These are phyloP conservation scores for Mycena floridula DNA, from an alignment of 768 basidiomycete species.

Conservation along the genomic window DNA sequence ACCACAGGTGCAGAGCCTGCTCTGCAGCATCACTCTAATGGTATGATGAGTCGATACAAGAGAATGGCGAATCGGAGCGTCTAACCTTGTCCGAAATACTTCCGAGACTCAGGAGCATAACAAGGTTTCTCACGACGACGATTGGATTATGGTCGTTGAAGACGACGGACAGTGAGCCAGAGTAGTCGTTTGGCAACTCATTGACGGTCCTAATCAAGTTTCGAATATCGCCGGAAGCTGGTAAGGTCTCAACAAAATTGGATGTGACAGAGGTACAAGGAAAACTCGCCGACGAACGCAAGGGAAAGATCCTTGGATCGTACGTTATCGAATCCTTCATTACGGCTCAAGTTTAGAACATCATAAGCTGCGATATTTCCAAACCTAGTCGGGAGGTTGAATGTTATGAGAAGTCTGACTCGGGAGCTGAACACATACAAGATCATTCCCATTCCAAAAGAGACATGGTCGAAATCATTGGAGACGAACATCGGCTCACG, in stretches of 20 bases:
- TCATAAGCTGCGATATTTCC: constrained; percentile 26
- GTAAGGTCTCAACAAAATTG: not conserved
- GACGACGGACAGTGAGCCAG: constrained; percentile 30
- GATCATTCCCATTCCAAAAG: not conserved
- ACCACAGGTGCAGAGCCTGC: constrained; percentile 42
- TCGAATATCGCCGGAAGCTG: constrained; percentile 46
- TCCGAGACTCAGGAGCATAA: constrained; percentile 35
- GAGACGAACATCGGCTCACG: constrained; percentile 15
- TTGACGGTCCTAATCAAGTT: constrained; percentile 38
- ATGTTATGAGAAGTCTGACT: constrained; percentile 4
- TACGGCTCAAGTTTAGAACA: constrained; percentile 19
- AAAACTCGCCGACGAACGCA: constrained; percentile 18
- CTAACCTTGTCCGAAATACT: constrained; percentile 18
- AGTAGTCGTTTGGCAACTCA: constrained; percentile 31
- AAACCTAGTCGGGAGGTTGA: no score
- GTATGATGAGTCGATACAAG: not conserved
- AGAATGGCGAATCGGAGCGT: not conserved
- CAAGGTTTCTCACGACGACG: constrained; percentile 32
- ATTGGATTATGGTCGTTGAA: constrained; percentile 32
- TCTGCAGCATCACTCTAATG: constrained; percentile 27
- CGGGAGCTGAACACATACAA: constrained; percentile 10
- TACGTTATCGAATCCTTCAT: constrained; percentile 16
- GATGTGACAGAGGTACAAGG: no score
- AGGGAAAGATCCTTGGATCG: constrained; percentile 15
- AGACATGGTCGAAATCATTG: not conserved